phyloP scores from a whole-genome alignment of 2,329 filamentous ascomycete genomes.

The Fusarium sp. region DNA sequence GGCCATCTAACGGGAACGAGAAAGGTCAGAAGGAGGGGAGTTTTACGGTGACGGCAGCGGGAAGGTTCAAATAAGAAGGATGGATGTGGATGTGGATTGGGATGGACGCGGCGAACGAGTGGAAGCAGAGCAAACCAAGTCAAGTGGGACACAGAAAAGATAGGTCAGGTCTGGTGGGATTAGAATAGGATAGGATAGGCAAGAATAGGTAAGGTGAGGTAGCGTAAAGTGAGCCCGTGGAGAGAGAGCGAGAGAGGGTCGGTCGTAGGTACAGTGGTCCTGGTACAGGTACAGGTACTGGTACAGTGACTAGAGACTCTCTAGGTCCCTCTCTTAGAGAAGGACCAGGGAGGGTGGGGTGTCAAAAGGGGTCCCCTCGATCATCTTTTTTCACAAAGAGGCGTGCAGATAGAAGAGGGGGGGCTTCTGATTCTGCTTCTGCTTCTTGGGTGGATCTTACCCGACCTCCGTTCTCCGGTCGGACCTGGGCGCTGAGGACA shows the following conservation, averaged over 20 bases:
- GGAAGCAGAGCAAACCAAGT: conserved; percentile 21
- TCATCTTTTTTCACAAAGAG: not conserved
- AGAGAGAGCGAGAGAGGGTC: conserved; percentile 15
- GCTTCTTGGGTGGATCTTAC: conserved; percentile 21
- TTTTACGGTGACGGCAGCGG: conserved; percentile 48
- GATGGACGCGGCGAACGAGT: conserved; percentile 15
- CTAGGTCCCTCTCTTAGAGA: not conserved
- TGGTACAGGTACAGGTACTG: conserved; percentile 25
- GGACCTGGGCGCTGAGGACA: conserved; percentile 43
- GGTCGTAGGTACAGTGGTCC: conserved; percentile 1
- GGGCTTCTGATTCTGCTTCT: not conserved
- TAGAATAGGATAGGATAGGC: conserved; percentile 21
- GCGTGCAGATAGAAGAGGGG: conserved; percentile 14
- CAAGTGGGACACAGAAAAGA: conserved; percentile 29
- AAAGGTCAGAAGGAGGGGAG: conserved; percentile 48
- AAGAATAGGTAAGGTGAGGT: conserved; percentile 24
- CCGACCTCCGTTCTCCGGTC: conserved; percentile 30
- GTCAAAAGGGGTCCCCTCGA: conserved; percentile 13
- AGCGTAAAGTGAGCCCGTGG: conserved; percentile 1
- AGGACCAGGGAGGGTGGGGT: conserved; percentile 31
- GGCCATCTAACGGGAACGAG: conserved; percentile 60
- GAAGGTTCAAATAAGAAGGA: conserved; percentile 53
- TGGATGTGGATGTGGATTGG: conserved; percentile 21
- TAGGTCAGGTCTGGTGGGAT: conserved; percentile 11
- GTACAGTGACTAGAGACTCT: not conserved